phyloP scores from a whole-genome alignment of 2,329 filamentous ascomycete genomes.

The Pezicula neosporulosa region DNA sequence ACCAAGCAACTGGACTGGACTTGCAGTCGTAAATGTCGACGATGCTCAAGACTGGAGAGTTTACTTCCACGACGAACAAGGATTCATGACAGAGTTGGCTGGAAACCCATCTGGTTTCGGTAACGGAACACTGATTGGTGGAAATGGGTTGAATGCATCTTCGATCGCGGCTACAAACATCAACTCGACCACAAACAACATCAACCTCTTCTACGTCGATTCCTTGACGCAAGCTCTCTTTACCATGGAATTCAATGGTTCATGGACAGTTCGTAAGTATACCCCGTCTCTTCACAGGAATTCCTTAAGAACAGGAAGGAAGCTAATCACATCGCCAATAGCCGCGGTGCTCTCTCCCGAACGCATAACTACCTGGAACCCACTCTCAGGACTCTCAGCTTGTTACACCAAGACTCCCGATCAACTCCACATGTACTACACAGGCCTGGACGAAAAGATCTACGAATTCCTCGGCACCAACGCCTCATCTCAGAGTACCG shows the following conservation, averaged over 20 bases:
- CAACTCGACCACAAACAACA: conserved; percentile 18
- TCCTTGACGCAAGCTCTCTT: conserved; percentile 9
- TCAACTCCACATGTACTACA: conserved; percentile 20
- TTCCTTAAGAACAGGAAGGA: neutral
- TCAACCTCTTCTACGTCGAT: conserved; percentile 18
- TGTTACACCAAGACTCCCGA: conserved; percentile 10
- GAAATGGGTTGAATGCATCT: conserved; percentile 12
- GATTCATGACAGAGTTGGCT: conserved; percentile 13
- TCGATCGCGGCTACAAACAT: conserved; percentile 17
- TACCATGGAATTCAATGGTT: conserved; percentile 12
- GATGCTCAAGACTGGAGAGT: conserved; percentile 19
- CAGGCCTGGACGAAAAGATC: conserved; percentile 14
- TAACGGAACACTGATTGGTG: conserved; percentile 13
- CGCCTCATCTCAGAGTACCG: conserved; percentile 7
- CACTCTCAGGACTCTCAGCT: conserved; percentile 14
- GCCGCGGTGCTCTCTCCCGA: conserved; percentile 4
- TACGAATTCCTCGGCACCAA: conserved; percentile 17
- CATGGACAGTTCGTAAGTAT: conserved; percentile 17
- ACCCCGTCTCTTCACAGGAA: neutral
- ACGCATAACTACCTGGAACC: conserved; percentile 12
- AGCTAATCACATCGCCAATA: conserved; percentile 1
- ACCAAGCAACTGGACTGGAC: conserved; percentile 11
- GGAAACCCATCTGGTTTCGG: conserved; percentile 16
- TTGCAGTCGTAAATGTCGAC: conserved; percentile 18
- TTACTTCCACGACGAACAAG: conserved; percentile 15